Conservation (phyloP, 495 filamentous ascomycete species). For the Lophiotrema nucula region DNA sequence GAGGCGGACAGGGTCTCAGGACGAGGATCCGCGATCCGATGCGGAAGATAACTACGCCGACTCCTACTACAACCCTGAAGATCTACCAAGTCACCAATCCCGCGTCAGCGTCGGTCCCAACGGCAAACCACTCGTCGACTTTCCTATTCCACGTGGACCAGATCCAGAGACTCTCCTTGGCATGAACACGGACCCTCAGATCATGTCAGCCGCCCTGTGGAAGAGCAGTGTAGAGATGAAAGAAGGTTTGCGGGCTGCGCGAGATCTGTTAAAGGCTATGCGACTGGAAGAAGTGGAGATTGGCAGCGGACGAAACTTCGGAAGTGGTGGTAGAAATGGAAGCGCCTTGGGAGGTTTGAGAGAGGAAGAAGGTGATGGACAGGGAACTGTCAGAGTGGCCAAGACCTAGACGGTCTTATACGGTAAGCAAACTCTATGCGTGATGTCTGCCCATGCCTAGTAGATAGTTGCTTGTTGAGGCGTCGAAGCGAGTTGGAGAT, state of each 20-base stretch:
- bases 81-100: neutral
- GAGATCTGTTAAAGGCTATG: conserved; percentile 24
- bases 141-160: conserved; percentile 30
- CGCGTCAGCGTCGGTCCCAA: conserved; percentile 25
- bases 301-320: conserved; percentile 1
- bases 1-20: conserved; percentile 5
- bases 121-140: conserved; percentile 27
- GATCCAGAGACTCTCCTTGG: conserved; percentile 24
- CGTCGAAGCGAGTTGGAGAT: too few species aligned
- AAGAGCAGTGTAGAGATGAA: conserved; percentile 23
- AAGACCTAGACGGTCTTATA: too few species aligned
- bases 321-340: neutral
- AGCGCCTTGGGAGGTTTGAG: neutral
- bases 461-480: too few species aligned
- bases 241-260: conserved; percentile 12
- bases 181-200: conserved; percentile 5
- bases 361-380: neutral
- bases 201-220: conserved; percentile 16
- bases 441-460: too few species aligned
- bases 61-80: neutral
- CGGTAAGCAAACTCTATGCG: too few species aligned
- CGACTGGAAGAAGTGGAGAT: conserved; percentile 12
- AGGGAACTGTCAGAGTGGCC: neutral
- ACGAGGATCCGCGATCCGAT: conserved; percentile 21
- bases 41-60: conserved; percentile 20